Base-by-base conservation (phyloP, 73 alveolate species). In the Halteria grandinella region DNA sequence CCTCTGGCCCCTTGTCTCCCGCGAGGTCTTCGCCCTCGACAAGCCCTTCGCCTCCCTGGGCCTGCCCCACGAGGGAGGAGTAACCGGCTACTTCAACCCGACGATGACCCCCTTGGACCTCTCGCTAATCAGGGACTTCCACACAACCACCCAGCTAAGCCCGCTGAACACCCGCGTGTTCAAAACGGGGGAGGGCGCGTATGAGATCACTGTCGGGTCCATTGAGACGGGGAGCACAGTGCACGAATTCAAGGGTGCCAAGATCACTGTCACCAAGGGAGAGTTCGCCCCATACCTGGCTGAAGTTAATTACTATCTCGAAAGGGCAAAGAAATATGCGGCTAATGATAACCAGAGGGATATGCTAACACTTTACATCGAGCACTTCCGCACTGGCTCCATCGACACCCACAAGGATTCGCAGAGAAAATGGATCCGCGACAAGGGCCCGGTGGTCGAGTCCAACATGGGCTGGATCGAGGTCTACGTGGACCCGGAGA, bases 401-500 rank as follows among this genome's bases (percentile, higher is more conserved):
- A 54, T 84, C 20, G 76, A 76, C 49, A 55, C 33, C 1, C 92
- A 84, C 63, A 75, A 54, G 55, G 87, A 84, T 36, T 44, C 86
- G 31, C 83, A 84, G 83, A 70, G 75, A 60, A 69, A 51, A 27
- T 89, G 96, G 96, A 75, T 89, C 12, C 48, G 76, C 62, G 86
- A 83, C 63, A 58, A 48, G 55, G 71, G 85, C 24, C 81, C 83
- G 8, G 52, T 69, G 0, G 75, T 88, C 7, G 96, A 89, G 53
- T 50, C 72, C 45, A 80, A 84, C 72, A 50, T 91, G 23, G 99
- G 98, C 18, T 93, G 89, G 86, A 77, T 87, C 51, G 98, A 92
- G 69, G 52, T 71, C 1, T 72, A 79, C 44, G 57, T 84, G 8
- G 99, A 95, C 79, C 99, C 99, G 18, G 28, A 82, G 58, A 89